Conservation (phyloP, 169 alveolate genomes). For the Toxoplasma gondii region DNA sequence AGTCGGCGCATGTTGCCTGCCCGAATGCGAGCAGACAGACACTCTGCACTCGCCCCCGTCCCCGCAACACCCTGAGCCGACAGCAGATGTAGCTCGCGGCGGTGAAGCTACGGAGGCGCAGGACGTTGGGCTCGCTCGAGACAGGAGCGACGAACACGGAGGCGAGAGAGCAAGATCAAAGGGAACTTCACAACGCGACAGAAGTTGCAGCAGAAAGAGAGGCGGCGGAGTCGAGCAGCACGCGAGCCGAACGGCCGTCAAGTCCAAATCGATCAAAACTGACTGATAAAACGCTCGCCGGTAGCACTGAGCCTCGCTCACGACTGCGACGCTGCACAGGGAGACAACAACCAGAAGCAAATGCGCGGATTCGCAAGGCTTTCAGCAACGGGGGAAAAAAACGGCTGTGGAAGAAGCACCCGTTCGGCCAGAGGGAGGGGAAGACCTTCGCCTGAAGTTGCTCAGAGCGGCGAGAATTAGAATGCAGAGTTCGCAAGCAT, state of each 20-base stretch:
- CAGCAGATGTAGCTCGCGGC: too few species aligned
- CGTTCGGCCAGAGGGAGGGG: too few species aligned
- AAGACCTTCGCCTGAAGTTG: too few species aligned
- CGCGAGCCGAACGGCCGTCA: neutral
- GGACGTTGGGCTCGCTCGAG: neutral
- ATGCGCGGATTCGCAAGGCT: too few species aligned
- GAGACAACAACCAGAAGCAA: neutral
- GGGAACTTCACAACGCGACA: neutral
- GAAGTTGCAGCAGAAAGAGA: neutral
- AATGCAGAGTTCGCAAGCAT: too few species aligned
- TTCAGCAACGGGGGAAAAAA: too few species aligned
- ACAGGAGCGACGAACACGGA: neutral
- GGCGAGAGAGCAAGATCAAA: neutral
- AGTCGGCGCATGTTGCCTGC: neutral
- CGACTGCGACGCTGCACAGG: neutral
- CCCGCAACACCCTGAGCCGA: neutral
- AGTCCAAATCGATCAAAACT: neutral
- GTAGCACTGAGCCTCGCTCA: slow-evolving; percentile 21
- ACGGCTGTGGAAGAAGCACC: too few species aligned
- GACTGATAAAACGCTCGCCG: slow-evolving; percentile 30
- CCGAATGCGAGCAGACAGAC: neutral
- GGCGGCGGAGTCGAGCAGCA: neutral
- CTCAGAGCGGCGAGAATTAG: too few species aligned
- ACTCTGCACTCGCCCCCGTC: neutral
- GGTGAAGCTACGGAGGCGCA: neutral